Evolutionary conservation across 768 basidiomycete species (phyloP), one percentile per base, ranked within the genome.

Genomic region (Phanerochaete carnosa): DNA sequence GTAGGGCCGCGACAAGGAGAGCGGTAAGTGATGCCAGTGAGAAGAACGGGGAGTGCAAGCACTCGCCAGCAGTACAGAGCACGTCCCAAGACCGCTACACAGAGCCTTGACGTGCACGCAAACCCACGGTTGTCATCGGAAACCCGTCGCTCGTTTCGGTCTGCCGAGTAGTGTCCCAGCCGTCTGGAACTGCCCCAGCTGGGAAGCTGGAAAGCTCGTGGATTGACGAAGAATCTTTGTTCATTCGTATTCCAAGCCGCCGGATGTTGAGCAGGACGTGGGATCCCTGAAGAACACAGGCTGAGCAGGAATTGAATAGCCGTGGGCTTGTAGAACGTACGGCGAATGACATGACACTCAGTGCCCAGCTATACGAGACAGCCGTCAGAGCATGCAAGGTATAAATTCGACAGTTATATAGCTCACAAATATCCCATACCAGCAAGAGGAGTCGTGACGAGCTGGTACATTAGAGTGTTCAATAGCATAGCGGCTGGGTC

Each of bases 381-480:
- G 12, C 6, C 33, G 33, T 53, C 28, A 60, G 39, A 23, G n/a
- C 7, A 19, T 26, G 33, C 33, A 25, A 16, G 5, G 13, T 15
- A 23, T 23, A 22, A 16, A 25, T 29, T 23, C 12, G 26, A 22
- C 8, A 23, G 33, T 2, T 28, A n/a, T 19, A 3, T 6, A 6
- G 46, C 67, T 57, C 33, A 68, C 67, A 58, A 63, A 39, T 66
- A 68, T 30, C 61, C 63, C 25, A 68, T 54, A 9, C 67, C 67
- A 3, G 62, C 65, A 1, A 66, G 54, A 0, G 67, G 54, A 11
- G 59, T 64, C 16, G 60, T 57, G 39, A 61, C 49, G 2, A 62
- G 35, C 35, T 68, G 55, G 43, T 64, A 68, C 65, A 68, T 62
- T 25, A 68, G 49, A 4, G 58, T 63, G 47, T 68, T 68, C n/a